Conservation (phyloP, 1,284 basidiomycete genomes). For the Omphalotus olearius region DNA sequence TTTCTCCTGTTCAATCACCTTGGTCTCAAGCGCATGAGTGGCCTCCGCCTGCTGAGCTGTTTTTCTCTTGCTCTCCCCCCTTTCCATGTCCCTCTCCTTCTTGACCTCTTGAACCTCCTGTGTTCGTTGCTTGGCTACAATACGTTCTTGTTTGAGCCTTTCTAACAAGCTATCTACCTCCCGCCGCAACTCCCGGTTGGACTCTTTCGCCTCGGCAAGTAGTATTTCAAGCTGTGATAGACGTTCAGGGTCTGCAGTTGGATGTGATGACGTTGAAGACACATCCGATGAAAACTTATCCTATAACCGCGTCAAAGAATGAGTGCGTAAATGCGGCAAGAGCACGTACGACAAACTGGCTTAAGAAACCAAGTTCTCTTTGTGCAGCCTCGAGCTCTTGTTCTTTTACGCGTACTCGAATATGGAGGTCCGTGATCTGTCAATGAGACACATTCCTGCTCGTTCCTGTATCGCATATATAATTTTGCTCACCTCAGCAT, state of each 20-base stretch:
- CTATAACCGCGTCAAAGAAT: neutral
- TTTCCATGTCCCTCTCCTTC: constrained; percentile 19
- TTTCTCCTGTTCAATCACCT: constrained; percentile 32
- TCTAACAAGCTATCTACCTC: constrained; percentile 27
- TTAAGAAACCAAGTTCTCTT: constrained; percentile 57
- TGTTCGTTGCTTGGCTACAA: no score
- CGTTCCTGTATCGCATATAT: neutral
- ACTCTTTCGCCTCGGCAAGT: constrained; percentile 49
- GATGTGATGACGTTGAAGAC: constrained; percentile 25
- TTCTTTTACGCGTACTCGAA: constrained; percentile 41
- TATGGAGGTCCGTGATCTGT: constrained; percentile 29
- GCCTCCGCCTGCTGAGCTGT: no score
- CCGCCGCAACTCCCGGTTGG: constrained; percentile 39
- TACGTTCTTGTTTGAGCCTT: constrained; percentile 23
- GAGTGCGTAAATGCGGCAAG: neutral
- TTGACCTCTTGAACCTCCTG: constrained; percentile 32
- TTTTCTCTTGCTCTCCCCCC: constrained; percentile 26
- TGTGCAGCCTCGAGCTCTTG: constrained; percentile 44
- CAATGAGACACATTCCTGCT: constrained; percentile 3
- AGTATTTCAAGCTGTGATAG: constrained; percentile 56
- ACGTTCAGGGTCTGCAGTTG: constrained; percentile 29
- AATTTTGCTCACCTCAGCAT: neutral
- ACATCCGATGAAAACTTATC: neutral
- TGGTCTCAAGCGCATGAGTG: no score
- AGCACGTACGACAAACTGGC: constrained; percentile 42